phyloP scores from a whole-genome alignment of 1,284 basidiomycete genomes.

The Puccinia novopanici region DNA sequence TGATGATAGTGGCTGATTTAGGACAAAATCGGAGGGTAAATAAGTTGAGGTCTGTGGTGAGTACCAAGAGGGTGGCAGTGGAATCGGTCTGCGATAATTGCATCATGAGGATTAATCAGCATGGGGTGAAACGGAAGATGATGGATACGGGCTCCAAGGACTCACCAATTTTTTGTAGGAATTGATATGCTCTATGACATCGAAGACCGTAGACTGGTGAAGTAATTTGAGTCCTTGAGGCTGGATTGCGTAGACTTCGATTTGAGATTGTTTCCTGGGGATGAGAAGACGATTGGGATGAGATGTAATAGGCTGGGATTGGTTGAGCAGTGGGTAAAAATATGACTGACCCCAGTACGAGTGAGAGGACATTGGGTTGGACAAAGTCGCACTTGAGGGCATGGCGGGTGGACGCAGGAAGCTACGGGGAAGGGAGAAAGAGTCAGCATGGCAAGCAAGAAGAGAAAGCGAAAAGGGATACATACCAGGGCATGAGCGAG shows the following conservation, averaged over 20 bases:
- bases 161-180: conserved; percentile 26
- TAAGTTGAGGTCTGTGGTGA: conserved; percentile 35
- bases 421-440: not conserved
- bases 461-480: not conserved
- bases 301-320: not conserved
- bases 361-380: not conserved
- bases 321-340: not conserved
- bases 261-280: conserved; percentile 20
- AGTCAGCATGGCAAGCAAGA: not conserved
- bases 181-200: conserved; percentile 42
- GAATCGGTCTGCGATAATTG: conserved; percentile 31
- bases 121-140: not conserved
- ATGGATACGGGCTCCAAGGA: too few species aligned
- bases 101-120: not conserved
- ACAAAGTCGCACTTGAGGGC: conserved; percentile 38
- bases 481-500: conserved; percentile 9
- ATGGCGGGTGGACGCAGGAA: conserved; percentile 34
- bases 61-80: conserved; percentile 35
- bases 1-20: conserved; percentile 26
- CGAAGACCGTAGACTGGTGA: conserved; percentile 8
- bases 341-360: conserved; percentile 6
- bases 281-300: not conserved
- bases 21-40: conserved; percentile 36
- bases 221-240: conserved; percentile 16
- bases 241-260: conserved; percentile 35